Evolutionary conservation across 768 basidiomycete genomes (phyloP), one percentile per base, ranked within the genome.

Genomic region (Rhizopogon rudus): DNA sequence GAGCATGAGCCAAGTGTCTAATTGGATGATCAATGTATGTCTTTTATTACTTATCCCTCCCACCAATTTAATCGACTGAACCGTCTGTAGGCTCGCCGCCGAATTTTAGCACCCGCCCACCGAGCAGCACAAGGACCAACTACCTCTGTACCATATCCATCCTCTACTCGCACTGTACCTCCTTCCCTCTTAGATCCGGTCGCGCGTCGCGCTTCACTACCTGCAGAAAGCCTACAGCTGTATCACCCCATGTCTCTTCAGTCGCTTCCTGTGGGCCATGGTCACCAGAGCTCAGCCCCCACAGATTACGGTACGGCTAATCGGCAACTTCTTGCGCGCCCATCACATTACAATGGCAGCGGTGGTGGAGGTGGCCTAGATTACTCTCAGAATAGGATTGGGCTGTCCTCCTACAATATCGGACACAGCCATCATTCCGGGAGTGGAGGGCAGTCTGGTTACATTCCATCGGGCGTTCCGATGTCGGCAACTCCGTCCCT

Each of bases 21-120:
- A 93, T 68, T 93, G 91, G 91, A 93, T 93, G 91, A 93, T 93
- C 65, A 93, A 93, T 63, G 91, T 82, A 53, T 51, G 81, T 73
- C 13, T 14, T 56, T 17, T 48, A 42, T 10, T 51, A 78, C 42
- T 55, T 71, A 76, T 7, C 57, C 50, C 54, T 33, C 54, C 46
- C 22, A 51, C 44, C 54, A 37, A 56, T 51, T 44, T 40, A 40
- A 53, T 64, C 29, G 49, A 56, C 54, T 45, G 58, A 60, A n/a
- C 28, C 53, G 46, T 55, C 54, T 58, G 35, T 65, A 91, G 89
- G 89, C 89, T 60, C 81, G 89, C 22, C 82, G 89, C 57, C 84
- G 89, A 61, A 91, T 91, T 66, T 81, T 92, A 56, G 89, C 90
- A 9, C 89, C 89, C 25, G 89, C 88, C 0, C 87, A 89, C 57